Percentiles rank a stretch among this genome's conserved stretches.
Conservation (phyloP, 257 asterid species). For the Primulina eburnea region DNA sequence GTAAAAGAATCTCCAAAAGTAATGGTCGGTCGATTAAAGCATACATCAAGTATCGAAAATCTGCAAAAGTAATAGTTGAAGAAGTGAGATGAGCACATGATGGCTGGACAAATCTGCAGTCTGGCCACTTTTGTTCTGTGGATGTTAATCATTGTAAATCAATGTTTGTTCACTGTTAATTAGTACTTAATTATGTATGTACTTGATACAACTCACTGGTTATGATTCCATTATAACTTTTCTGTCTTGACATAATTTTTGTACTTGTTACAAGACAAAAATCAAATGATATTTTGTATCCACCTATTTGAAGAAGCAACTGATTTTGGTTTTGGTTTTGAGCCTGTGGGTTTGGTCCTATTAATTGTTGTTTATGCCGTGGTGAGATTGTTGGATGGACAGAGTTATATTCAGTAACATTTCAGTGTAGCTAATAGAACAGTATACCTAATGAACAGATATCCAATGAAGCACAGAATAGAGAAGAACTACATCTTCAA, state of each 20-base stretch:
- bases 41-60: background rate
- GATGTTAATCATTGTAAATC: too few relatives aligned
- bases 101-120: too few relatives aligned
- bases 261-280: background rate
- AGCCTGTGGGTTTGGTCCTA: background rate
- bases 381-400: background rate
- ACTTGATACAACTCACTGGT: background rate
- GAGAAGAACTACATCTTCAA: conserved; percentile 13
- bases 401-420: background rate
- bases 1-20: background rate
- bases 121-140: too few relatives aligned
- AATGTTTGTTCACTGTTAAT: background rate
- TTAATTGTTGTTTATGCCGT: background rate
- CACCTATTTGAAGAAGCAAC: background rate
- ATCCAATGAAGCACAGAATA: conserved; percentile 5
- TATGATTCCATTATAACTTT: background rate
- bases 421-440: conserved; percentile 6
- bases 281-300: background rate
- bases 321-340: background rate
- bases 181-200: background rate
- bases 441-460: conserved; percentile 8
- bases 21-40: background rate
- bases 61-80: background rate
- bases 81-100: too few relatives aligned
- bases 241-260: background rate